Conservation (phyloP, 2,329 filamentous ascomycete genomes). For the Ilyonectria destructans region DNA sequence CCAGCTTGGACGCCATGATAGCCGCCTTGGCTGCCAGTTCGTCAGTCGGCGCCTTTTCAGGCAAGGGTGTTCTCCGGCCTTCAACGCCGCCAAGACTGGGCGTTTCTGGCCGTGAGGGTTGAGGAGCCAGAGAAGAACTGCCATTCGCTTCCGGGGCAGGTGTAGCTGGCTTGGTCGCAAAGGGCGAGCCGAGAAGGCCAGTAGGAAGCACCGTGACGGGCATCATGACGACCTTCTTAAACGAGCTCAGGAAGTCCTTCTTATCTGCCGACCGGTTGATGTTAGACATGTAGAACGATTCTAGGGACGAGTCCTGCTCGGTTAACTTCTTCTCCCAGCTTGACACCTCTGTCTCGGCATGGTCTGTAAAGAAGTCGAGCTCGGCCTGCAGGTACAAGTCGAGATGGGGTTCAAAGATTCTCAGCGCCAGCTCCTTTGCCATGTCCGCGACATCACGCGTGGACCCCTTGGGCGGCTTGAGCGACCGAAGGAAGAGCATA, state of each 20-base stretch:
- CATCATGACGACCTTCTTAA: slow-evolving; percentile 99
- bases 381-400: slow-evolving; percentile 95
- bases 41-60: slow-evolving; percentile 83
- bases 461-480: slow-evolving; percentile 78
- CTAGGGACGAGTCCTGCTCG: slow-evolving; percentile 90
- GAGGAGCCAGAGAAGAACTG: slow-evolving; percentile 50
- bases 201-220: slow-evolving; percentile 91
- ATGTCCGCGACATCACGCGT: slow-evolving; percentile 74
- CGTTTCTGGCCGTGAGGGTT: slow-evolving; percentile 66
- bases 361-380: slow-evolving; percentile 85
- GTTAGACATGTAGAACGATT: slow-evolving; percentile 97
- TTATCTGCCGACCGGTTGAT: slow-evolving; percentile 96
- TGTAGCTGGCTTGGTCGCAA: slow-evolving; percentile 61
- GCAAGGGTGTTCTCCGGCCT: slow-evolving; percentile 62
- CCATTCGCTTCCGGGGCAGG: slow-evolving; percentile 47
- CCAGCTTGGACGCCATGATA: slow-evolving; percentile 93
- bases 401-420: slow-evolving; percentile 92
- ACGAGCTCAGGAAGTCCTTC: slow-evolving; percentile 94
- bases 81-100: slow-evolving; percentile 58
- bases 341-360: slow-evolving; percentile 83
- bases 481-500: slow-evolving; percentile 80
- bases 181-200: slow-evolving; percentile 74
- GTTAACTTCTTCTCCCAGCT: slow-evolving; percentile 94
- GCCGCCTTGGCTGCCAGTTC: slow-evolving; percentile 98
- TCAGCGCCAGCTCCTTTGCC: slow-evolving; percentile 77